phyloP scores from a whole-genome alignment of 148 eudicot genomes.

The Talinum fruticosum region DNA sequence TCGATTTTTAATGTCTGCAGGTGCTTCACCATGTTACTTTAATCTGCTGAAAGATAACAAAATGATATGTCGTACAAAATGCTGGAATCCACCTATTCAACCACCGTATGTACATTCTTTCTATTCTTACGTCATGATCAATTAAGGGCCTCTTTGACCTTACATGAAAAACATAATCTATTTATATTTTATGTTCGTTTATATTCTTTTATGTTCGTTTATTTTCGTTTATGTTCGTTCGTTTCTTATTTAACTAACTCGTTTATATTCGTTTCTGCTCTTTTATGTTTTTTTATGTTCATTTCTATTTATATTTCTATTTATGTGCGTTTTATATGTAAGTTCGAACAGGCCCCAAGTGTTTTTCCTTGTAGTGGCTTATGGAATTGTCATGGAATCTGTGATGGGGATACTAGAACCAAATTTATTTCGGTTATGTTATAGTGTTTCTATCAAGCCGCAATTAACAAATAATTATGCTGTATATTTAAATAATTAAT shows the following conservation, averaged over 20 bases:
- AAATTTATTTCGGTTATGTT: background rate
- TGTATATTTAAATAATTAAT: background rate
- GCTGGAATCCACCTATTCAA: slow-evolving; percentile 34
- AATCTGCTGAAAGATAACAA: slow-evolving; percentile 36
- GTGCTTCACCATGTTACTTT: slow-evolving; percentile 18
- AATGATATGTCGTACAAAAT: slow-evolving; percentile 34
- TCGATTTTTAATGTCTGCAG: slow-evolving; percentile 19
- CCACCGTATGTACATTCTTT: slow-evolving; percentile 27
- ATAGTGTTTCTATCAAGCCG: background rate
- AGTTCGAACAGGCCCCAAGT: too few relatives aligned
- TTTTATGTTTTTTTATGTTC: too few relatives aligned
- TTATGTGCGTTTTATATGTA: too few relatives aligned
- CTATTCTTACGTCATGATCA: background rate
- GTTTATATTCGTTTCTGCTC: too few relatives aligned
- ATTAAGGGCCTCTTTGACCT: too few relatives aligned
- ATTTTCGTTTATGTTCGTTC: too few relatives aligned
- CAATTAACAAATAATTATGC: background rate
- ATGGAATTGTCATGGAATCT: background rate
- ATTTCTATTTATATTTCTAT: too few relatives aligned
- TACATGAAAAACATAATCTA: too few relatives aligned
- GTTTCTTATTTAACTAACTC: too few relatives aligned
- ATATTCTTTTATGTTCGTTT: too few relatives aligned
- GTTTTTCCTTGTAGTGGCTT: background rate
- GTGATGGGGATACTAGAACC: background rate
- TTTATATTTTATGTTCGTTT: too few relatives aligned